phyloP scores from a whole-genome alignment of 306 rosid genomes.

The Castanea sativa region DNA sequence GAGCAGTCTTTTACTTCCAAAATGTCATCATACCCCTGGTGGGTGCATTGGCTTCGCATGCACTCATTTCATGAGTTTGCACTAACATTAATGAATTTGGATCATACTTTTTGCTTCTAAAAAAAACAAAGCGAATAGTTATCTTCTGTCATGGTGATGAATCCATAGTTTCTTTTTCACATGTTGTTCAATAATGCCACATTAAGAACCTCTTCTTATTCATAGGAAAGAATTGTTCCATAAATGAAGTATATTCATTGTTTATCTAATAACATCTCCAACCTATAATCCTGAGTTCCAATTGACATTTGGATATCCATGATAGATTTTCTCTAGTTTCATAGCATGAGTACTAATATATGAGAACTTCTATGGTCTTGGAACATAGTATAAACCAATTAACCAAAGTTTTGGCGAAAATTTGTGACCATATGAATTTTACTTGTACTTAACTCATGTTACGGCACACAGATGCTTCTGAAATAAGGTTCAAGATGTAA shows the following conservation, averaged over 20 bases:
- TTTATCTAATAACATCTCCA: not conserved
- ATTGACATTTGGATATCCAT: not conserved
- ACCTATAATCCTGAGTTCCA: not conserved
- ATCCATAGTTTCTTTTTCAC: too few species aligned
- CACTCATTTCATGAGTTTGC: too few species aligned
- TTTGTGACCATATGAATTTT: not conserved
- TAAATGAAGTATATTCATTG: not conserved
- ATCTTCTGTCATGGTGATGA: too few species aligned
- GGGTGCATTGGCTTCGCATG: too few species aligned
- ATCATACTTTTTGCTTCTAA: too few species aligned
- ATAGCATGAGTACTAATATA: not conserved
- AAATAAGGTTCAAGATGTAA: not conserved
- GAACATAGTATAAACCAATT: not conserved
- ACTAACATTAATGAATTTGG: too few species aligned
- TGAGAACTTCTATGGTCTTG: not conserved
- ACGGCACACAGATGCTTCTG: not conserved
- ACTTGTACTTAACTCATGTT: not conserved
- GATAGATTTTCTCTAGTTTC: not conserved
- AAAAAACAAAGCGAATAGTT: too few species aligned
- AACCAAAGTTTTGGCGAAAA: not conserved
- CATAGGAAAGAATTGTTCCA: too few species aligned
- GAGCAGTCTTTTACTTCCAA: too few species aligned
- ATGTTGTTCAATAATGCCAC: too few species aligned
- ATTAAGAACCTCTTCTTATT: too few species aligned
- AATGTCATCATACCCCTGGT: too few species aligned